Percentiles rank a stretch among this genome's conserved stretches.
phyloP scores from a whole-genome alignment of 495 filamentous ascomycete genomes.

The Neurospora sp. region DNA sequence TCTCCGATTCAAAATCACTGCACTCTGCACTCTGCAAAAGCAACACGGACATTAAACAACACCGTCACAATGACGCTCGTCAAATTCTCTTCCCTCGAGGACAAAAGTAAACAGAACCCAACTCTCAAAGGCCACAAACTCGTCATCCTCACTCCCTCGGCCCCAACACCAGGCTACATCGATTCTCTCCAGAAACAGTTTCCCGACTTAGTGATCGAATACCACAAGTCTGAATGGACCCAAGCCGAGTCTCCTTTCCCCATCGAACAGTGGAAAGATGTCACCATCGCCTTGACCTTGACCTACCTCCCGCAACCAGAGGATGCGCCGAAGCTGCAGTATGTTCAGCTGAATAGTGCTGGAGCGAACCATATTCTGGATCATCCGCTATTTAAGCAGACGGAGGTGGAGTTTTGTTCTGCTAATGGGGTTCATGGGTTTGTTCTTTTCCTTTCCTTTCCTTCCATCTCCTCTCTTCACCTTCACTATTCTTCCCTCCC shows the following conservation, averaged over 20 bases:
- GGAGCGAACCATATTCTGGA: conserved; percentile 59
- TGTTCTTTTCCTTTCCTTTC: background rate
- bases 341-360: conserved; percentile 68
- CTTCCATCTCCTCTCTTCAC: too few relatives aligned
- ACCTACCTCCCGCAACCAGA: conserved; percentile 35
- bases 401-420: conserved; percentile 56
- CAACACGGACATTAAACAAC: background rate
- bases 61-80: background rate
- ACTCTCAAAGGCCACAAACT: conserved; percentile 36
- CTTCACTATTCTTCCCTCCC: too few relatives aligned
- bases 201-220: conserved; percentile 39
- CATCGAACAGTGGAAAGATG: conserved; percentile 44
- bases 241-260: background rate
- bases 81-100: background rate
- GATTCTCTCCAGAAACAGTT: conserved; percentile 37
- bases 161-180: conserved; percentile 28
- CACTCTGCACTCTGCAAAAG: background rate
- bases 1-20: background rate
- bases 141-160: conserved; percentile 36
- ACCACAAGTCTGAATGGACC: conserved; percentile 7
- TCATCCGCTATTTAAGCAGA: conserved; percentile 53
- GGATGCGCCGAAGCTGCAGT: conserved; percentile 47
- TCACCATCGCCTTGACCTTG: conserved; percentile 56
- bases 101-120: conserved; percentile 14
- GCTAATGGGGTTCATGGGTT: conserved; percentile 65